Evolutionary conservation across 208 protist genomes (phyloP), one percentile per base, ranked within the genome.

Genomic region (Leishmania martiniquensis): DNA sequence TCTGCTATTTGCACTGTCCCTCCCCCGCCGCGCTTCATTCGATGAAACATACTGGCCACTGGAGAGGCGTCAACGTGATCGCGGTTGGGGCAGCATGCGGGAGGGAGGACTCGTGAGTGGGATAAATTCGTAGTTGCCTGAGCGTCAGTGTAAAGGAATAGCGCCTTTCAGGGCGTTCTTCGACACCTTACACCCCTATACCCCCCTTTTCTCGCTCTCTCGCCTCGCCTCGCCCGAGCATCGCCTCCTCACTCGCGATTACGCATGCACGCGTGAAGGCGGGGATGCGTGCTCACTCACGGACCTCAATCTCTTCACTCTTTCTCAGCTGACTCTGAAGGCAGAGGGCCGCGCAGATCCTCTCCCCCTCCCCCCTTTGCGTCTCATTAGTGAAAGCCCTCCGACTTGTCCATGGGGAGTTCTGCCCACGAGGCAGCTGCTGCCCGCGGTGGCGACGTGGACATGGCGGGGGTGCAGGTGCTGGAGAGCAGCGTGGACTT

Each of bases 401-500:
- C 45, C 25, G n/a, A 29, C 44, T 2, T 29, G 47, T 12, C 47
- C 1, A 51, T 42, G 67, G 45, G 12, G 67, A 29, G 39, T 25
- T 72, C 32, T 39, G 67, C 44, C 22, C 29, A 39, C 25, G 67
- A 72, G 37, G 63, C 39, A 29, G 63, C 39, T 44, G 74, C 29
- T 34, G 32, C n/a, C 54, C 75, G 74, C n/a, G 6, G 54, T 55
- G 63, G 60, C 20, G 83, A 81, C 10, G 82, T 34, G 13, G 79
- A 77, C 2, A 42, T 57, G 20, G 60, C 49, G 2, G 80, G 81
- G 4, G 52, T 91, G 10, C 72, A 72, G 1, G 55, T 84, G 1
- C 32, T 95, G 42, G 86, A 92, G 72, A 81, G 80, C 66, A 63
- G 88, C 74, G 82, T 84, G n/a, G 87, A 92, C 59, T 85, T 95